phyloP scores from a whole-genome alignment of 495 filamentous ascomycete species.

The Schizothecium vesticola region DNA sequence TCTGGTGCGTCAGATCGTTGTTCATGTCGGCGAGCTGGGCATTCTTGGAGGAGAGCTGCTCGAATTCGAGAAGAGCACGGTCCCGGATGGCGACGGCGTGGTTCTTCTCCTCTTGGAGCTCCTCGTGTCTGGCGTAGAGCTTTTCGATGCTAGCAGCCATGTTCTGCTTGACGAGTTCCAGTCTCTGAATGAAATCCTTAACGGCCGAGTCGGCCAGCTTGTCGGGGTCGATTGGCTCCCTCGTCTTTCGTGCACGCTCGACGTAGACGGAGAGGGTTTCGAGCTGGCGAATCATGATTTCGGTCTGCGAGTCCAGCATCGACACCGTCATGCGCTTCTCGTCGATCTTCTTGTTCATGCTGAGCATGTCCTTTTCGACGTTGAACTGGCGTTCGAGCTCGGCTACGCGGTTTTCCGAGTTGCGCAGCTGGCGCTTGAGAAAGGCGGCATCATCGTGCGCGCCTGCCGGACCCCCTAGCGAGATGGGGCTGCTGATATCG shows the following conservation, averaged over 20 bases:
- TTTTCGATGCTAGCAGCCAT: constrained; percentile 75
- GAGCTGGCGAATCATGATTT: constrained; percentile 90
- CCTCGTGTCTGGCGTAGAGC: constrained; percentile 74
- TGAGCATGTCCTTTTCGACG: constrained; percentile 73
- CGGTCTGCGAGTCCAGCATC: constrained; percentile 88
- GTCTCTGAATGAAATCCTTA: constrained; percentile 79
- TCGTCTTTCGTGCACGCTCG: constrained; percentile 64
- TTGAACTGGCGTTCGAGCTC: constrained; percentile 73
- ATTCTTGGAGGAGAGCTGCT: constrained; percentile 89
- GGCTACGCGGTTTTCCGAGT: constrained; percentile 71
- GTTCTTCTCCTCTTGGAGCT: constrained; percentile 74
- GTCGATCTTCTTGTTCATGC: constrained; percentile 75
- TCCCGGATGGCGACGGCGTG: constrained; percentile 77
- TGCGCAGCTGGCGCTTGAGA: constrained; percentile 71
- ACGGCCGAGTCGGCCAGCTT: constrained; percentile 80
- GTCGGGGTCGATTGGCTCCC: constrained; percentile 62
- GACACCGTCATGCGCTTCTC: constrained; percentile 96
- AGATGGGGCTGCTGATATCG: constrained; percentile 71
- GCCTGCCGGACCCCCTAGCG: constrained; percentile 42
- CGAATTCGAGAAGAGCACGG: constrained; percentile 89
- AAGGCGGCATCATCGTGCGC: constrained; percentile 61
- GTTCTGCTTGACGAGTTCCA: constrained; percentile 79
- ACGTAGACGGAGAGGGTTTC: constrained; percentile 68
- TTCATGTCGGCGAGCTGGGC: constrained; percentile 89
- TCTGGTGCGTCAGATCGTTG: constrained; percentile 88